Evolutionary conservation across 1,284 basidiomycete genomes (phyloP), one percentile per base, ranked within the genome.

Genomic region (Mycosarcoma maydis): DNA sequence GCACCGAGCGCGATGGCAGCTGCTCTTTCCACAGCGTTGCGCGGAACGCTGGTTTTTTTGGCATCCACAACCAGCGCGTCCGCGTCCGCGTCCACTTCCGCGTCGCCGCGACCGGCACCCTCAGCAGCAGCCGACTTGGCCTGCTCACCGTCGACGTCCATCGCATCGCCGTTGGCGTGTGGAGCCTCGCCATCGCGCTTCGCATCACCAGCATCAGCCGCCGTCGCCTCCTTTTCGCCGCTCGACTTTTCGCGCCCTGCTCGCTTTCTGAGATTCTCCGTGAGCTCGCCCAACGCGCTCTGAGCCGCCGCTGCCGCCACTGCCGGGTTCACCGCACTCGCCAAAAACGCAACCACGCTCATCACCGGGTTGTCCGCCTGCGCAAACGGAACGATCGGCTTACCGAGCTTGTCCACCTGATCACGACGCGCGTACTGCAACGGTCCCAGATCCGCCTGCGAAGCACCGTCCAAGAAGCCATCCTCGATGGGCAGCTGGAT

Each of bases 361-460:
- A 98, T 94, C 29, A 98, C 93, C 0, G 95, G 95, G 81, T 98
- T 98, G 79, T 98, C 96, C 1, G 91, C 89, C 78, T 94, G 91
- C 69, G 94, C 90, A 80, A 98, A 96, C 0, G 95, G 95, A 22
- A 80, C 64, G 19, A 73, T 70, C 5, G 76, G 51, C 45, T 67
- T 71, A 30, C 67, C 73, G 8, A 51, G 40, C 55, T 66, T 70
- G 57, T 65, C 61, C 13, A 56, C 57, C 53, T 53, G 40, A 34
- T 81, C 79, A 17, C 73, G 66, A 17, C 73, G 61, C 10, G 75
- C 69, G 67, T 90, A 94, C 70, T 90, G 85, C 53, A 97, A 83
- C 1, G 91, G 87, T 7, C 93, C 94, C 80, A 92, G 87, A 51
- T 86, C 82, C 13, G 78, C 73, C 45, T 81, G 79, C 23, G 65